Conservation (phyloP, 495 filamentous ascomycete species). For the Wilcoxina mikolae region DNA sequence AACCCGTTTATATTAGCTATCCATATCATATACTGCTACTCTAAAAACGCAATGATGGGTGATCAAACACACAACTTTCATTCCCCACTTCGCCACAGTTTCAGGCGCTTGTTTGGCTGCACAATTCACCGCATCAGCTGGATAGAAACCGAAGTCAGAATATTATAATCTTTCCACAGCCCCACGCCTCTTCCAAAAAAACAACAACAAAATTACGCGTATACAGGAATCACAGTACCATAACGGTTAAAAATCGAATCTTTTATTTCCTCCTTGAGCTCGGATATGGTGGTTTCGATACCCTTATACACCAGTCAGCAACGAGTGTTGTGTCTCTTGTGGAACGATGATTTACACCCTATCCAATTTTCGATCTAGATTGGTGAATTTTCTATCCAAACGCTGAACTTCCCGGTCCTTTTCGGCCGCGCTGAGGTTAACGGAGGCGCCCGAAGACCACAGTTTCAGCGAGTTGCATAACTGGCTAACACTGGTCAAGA, state of each 20-base stretch:
- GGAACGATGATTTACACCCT: constrained; percentile 29
- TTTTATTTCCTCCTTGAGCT: constrained; percentile 18
- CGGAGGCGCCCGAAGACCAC: constrained; percentile 32
- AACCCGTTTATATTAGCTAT: constrained; percentile 17
- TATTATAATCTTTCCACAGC: too few relatives aligned
- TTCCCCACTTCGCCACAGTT: constrained; percentile 39
- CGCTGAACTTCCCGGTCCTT: background rate
- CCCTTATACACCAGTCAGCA: background rate
- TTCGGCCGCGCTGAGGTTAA: background rate
- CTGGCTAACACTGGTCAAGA: constrained; percentile 37
- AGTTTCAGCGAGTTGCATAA: constrained; percentile 40
- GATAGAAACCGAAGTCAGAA: background rate
- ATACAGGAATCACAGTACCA: constrained; percentile 6
- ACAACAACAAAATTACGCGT: too few relatives aligned
- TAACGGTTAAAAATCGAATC: constrained; percentile 18
- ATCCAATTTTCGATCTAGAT: constrained; percentile 34
- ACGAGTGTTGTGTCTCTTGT: background rate
- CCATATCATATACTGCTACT: too few relatives aligned
- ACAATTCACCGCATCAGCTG: constrained; percentile 20
- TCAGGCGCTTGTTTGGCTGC: constrained; percentile 31
- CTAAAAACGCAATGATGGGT: too few relatives aligned
- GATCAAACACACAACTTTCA: constrained; percentile 14
- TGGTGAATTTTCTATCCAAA: constrained; percentile 28
- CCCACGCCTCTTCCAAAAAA: background rate
- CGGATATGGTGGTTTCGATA: constrained; percentile 14